A percentile compares a stretch with the other conserved stretches of the same genome.
phyloP scores from a whole-genome alignment of 805 yeast species.

The Ogataea nonfermentans region DNA sequence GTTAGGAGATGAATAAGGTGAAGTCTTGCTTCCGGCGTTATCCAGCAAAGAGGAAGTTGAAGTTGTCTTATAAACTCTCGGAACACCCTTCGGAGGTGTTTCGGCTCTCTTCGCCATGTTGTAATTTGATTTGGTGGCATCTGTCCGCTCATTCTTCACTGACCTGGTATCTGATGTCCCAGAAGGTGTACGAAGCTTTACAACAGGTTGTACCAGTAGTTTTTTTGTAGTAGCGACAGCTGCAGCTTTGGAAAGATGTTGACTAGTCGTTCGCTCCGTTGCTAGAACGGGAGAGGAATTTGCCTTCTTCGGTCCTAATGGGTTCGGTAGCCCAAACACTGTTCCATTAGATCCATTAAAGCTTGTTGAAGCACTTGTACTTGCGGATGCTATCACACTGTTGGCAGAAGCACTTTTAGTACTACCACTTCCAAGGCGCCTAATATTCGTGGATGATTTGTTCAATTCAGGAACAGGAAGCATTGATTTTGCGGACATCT shows the following conservation, averaged over 20 bases:
- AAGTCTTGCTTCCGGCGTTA: too few species aligned
- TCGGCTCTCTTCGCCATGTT: not conserved
- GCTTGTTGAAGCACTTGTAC: constrained; percentile 9
- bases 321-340: constrained; percentile 24
- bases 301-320: constrained; percentile 16
- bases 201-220: constrained; percentile 13
- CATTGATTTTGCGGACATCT: constrained; percentile 76
- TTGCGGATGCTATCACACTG: constrained; percentile 5
- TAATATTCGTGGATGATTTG: constrained; percentile 15
- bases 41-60: too few species aligned
- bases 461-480: constrained; percentile 61
- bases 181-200: constrained; percentile 10
- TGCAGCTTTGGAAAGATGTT: constrained; percentile 22
- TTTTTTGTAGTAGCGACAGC: constrained; percentile 24
- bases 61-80: not conserved
- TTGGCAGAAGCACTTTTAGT: constrained; percentile 12
- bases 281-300: constrained; percentile 22
- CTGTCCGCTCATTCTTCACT: not conserved
- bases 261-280: constrained; percentile 10
- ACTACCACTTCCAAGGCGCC: constrained; percentile 6
- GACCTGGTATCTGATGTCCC: not conserved
- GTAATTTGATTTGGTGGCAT: not conserved
- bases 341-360: constrained; percentile 12
- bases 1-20: not conserved
- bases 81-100: not conserved